Percentiles rank a stretch among this genome's conserved stretches.
phyloP scores from a whole-genome alignment of 768 basidiomycete genomes.

The Suillus bovinus region DNA sequence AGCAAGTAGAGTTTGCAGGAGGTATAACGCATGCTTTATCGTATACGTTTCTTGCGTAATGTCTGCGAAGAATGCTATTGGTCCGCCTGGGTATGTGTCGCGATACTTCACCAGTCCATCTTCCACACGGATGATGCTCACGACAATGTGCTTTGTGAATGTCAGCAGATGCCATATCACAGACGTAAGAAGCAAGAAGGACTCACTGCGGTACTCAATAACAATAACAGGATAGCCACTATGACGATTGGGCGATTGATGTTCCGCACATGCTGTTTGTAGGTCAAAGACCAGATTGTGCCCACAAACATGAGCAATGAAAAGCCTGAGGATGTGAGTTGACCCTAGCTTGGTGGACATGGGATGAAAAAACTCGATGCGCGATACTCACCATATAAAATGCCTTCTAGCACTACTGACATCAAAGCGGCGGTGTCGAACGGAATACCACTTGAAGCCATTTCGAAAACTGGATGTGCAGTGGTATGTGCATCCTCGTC shows the following conservation, averaged over 20 bases:
- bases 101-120: background rate
- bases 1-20: background rate
- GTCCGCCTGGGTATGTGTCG: background rate
- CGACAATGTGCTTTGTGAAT: background rate
- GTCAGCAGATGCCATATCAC: background rate
- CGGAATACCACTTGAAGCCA: background rate
- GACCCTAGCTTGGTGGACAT: background rate
- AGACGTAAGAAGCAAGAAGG: background rate
- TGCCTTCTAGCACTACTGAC: background rate
- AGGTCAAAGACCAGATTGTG: background rate
- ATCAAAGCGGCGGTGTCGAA: background rate
- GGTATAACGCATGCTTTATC: background rate
- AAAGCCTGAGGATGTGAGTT: background rate
- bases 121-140: background rate
- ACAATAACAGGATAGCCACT: slow-evolving; percentile 19
- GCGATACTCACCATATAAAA: background rate
- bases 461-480: background rate
- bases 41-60: background rate
- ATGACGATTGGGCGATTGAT: slow-evolving; percentile 16
- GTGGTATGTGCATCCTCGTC: background rate
- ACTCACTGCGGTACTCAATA: slow-evolving; percentile 23
- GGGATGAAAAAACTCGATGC: background rate
- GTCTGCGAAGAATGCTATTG: background rate
- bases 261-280: background rate
- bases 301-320: background rate